Evolutionary conservation across 2,329 filamentous ascomycete species (phyloP).

Genomic region (Pseudocercospora crystallina): DNA sequence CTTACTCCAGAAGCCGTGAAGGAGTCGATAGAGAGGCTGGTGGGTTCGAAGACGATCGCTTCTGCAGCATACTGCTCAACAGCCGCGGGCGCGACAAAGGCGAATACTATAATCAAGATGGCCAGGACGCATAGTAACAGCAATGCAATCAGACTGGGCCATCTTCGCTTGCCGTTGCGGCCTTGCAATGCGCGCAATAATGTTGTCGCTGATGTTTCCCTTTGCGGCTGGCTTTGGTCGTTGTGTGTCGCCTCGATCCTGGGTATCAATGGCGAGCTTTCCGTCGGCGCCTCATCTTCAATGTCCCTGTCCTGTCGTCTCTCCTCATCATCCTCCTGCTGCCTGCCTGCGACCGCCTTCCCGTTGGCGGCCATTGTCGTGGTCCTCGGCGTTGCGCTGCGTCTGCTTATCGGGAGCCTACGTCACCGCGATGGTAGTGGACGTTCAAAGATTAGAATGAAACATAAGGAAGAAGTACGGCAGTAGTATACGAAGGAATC

Average conservation of each 20-base stretch:
- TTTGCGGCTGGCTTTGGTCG: constrained; percentile 27
- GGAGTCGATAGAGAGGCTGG: constrained; percentile 78
- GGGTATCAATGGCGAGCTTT: constrained; percentile 17
- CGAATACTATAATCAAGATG: constrained; percentile 70
- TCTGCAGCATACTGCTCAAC: constrained; percentile 85
- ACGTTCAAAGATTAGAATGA: too few species aligned
- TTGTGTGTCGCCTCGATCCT: constrained; percentile 7
- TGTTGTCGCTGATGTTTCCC: constrained; percentile 22
- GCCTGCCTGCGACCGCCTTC: constrained; percentile 9
- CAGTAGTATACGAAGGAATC: too few species aligned
- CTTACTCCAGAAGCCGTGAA: constrained; percentile 76
- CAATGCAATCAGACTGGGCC: constrained; percentile 78
- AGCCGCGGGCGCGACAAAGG: constrained; percentile 76
- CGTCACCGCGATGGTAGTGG: constrained; percentile 4
- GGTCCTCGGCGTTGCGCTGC: neutral
- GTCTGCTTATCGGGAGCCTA: constrained; percentile 1
- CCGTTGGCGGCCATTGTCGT: constrained; percentile 12
- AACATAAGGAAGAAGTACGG: too few species aligned
- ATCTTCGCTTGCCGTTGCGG: constrained; percentile 52
- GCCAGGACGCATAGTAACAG: constrained; percentile 61
- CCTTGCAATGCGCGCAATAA: constrained; percentile 18
- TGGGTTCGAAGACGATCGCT: constrained; percentile 78
- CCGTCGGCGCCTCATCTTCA: constrained; percentile 11
- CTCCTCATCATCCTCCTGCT: constrained; percentile 1
- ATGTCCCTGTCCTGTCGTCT: constrained; percentile 14